Evolutionary conservation across 2,329 filamentous ascomycete species (phyloP), one percentile per base, ranked within the genome.

Genomic region (Penicillium sclerotigenum): DNA sequence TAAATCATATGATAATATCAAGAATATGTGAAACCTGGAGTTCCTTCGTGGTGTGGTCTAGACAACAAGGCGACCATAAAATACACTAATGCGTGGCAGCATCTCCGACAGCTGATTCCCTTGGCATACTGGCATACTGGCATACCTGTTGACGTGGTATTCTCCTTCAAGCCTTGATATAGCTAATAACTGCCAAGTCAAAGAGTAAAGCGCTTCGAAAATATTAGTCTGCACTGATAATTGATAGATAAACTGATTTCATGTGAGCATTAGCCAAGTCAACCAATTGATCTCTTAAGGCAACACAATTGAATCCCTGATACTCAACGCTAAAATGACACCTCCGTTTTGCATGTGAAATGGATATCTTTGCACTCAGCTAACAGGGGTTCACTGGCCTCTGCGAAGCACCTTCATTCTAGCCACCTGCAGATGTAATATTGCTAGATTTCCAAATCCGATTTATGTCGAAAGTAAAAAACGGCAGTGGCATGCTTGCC

Each of bases 401-500:
- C 47, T 28, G 8, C 38, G 3, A 34, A n/a, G 6, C 45, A 43
- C 20, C 14, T 50, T 42, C 33, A 24, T 50, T 11, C 9, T 5
- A 22, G 31, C 49, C 49, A 52, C 40, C 40, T 13, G 31, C n/a
- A 14, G 13, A 46, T 22, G 5, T n/a, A 10, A 14, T 10, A 45
- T 46, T 28, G 13, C 1, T 16, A 9, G 2, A 42, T 42, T 42
- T 20, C 11, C 14, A 11, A 14, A 33, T 9, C 8, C 16, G 5
- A 18, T 20, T n/a, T 20, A 14, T 4, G 8, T 24, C 16, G 18
- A 18, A 31, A 16, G 18, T 31, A 18, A 4, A 43, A 43, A 34
- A n/a, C n/a, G 16, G 28, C 20, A 46, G 55, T 60, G 55, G 49
- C 55, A 43, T 49, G 37, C 36, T 55, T 43, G 45, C 45, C 45